Conservation (phyloP, 1,284 basidiomycete species). For the Pisolithus thermaeus region DNA sequence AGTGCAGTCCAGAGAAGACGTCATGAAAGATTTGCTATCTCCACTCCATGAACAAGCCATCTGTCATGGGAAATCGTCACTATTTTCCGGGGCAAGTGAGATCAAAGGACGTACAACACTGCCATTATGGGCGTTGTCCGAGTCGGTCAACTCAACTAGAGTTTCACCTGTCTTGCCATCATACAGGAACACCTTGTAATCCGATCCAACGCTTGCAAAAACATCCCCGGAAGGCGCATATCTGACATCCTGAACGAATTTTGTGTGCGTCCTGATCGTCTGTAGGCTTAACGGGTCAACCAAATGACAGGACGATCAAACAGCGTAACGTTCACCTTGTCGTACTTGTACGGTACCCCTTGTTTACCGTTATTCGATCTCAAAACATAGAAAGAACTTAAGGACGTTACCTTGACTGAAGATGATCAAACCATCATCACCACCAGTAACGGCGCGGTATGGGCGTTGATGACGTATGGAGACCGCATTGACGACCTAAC, state of each 20-base stretch:
- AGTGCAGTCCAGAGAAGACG: conserved; percentile 84
- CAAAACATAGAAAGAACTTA: background rate
- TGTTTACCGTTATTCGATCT: conserved; percentile 5
- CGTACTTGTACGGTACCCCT: conserved; percentile 87
- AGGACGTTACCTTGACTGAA: conserved; percentile 64
- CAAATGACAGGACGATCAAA: background rate
- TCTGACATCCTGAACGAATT: conserved; percentile 91
- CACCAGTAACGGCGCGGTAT: conserved; percentile 84
- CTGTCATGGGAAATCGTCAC: conserved; percentile 32
- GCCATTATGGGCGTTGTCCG: conserved; percentile 62
- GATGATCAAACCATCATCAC: conserved; percentile 79
- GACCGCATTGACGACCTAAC: conserved; percentile 80
- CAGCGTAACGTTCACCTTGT: conserved; percentile 49
- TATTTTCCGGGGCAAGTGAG: background rate
- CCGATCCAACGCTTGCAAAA: conserved; percentile 90
- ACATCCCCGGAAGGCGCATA: conserved; percentile 78
- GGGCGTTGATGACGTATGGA: conserved; percentile 88
- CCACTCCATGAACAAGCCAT: conserved; percentile 76
- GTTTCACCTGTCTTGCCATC: conserved; percentile 89
- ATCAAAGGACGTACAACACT: conserved; percentile 55
- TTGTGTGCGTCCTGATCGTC: conserved; percentile 87
- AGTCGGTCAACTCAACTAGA: conserved; percentile 51
- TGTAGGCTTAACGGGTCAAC: conserved; percentile 18
- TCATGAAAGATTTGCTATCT: conserved; percentile 69
- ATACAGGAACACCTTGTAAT: conserved; percentile 87